phyloP scores from a whole-genome alignment of 345 rosid species.

The Camelina hispida region DNA sequence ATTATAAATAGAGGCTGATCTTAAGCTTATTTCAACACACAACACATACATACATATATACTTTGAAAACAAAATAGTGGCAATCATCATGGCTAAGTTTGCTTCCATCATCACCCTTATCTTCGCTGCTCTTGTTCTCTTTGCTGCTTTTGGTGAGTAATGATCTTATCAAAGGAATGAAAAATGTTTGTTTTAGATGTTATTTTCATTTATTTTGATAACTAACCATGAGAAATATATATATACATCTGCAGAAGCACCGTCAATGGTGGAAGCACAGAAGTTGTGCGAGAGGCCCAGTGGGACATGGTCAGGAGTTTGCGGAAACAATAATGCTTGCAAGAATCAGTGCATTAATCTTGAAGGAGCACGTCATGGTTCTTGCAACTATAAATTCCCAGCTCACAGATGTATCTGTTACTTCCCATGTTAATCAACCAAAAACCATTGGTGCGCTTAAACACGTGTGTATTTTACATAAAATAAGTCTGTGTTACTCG shows the following conservation, averaged over 20 bases:
- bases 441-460: background rate
- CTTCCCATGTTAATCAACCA: slow-evolving; percentile 6
- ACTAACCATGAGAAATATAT: background rate
- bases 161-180: background rate
- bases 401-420: slow-evolving; percentile 8
- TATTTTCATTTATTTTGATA: background rate
- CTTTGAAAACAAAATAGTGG: background rate
- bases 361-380: slow-evolving; percentile 11
- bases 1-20: slow-evolving; percentile 1
- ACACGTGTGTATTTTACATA: background rate
- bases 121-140: slow-evolving; percentile 2
- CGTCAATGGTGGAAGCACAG: slow-evolving; percentile 9
- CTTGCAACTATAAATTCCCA: background rate
- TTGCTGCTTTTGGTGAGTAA: slow-evolving; percentile 15
- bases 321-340: background rate
- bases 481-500: slow-evolving; percentile 1
- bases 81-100: slow-evolving; percentile 6
- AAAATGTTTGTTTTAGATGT: background rate
- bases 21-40: background rate
- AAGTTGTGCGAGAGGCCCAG: background rate
- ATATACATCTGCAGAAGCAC: background rate
- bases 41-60: background rate
- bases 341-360: slow-evolving; percentile 46
- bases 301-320: background rate
- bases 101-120: slow-evolving; percentile 5